Conservation (phyloP, 1,284 basidiomycete species). For the Malassezia nana region DNA sequence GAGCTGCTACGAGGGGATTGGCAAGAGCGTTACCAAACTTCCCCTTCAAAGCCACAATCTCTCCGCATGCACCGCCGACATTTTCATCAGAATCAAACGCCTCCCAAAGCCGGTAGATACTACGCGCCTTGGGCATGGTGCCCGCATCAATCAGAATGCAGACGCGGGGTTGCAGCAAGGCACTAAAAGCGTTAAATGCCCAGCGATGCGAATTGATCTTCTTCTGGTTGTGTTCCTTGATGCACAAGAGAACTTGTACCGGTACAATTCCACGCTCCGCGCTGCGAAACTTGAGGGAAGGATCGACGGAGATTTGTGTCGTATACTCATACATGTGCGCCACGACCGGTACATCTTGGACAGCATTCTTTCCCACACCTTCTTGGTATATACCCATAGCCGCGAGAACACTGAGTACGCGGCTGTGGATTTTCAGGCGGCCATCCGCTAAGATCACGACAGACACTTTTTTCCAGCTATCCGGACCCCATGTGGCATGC, state of each 20-base stretch:
- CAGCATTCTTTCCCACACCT: conserved; percentile 75
- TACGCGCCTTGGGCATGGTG: conserved; percentile 61
- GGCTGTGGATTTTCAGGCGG: conserved; percentile 78
- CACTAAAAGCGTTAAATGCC: conserved; percentile 30
- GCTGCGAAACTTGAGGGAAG: conserved; percentile 81
- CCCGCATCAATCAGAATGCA: conserved; percentile 86
- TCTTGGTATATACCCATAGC: conserved; percentile 56
- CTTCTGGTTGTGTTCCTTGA: conserved; percentile 47
- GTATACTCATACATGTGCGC: conserved; percentile 95
- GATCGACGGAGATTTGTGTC: conserved; percentile 75
- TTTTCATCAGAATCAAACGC: conserved; percentile 66
- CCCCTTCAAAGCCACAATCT: conserved; percentile 46
- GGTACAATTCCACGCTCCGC: conserved; percentile 66
- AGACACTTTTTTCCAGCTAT: conserved; percentile 80
- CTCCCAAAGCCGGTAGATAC: conserved; percentile 95
- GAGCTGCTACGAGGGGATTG: conserved; percentile 69
- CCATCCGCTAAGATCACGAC: conserved; percentile 77
- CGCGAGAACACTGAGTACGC: conserved; percentile 73
- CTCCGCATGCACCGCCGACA: conserved; percentile 84
- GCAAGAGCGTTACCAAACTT: conserved; percentile 67
- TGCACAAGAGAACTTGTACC: conserved; percentile 49
- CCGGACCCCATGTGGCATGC: conserved; percentile 86
- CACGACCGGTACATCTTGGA: conserved; percentile 76
- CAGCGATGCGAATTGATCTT: conserved; percentile 78
- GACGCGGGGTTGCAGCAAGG: conserved; percentile 64